A percentile compares a stretch with the other conserved stretches of the same genome.
phyloP scores from a whole-genome alignment of 768 basidiomycete species.

The Lenzites betulinus region DNA sequence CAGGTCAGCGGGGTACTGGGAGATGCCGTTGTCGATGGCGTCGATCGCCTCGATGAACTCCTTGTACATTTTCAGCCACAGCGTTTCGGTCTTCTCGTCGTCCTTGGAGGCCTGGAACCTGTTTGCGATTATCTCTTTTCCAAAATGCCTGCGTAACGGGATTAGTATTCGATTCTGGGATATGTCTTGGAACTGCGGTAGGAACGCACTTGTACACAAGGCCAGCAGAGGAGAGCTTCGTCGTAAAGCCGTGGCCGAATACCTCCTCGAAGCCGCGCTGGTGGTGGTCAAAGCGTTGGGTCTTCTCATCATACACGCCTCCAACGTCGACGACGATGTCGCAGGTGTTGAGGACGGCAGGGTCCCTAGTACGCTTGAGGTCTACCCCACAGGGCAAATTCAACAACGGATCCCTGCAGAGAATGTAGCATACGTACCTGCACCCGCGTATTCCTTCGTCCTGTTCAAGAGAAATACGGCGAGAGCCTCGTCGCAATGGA shows the following conservation, averaged over 20 bases:
- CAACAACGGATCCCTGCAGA: not conserved
- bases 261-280: conserved; percentile 90
- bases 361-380: conserved; percentile 75
- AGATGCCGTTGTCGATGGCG: conserved; percentile 93
- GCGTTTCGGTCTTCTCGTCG: conserved; percentile 64
- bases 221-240: conserved; percentile 92
- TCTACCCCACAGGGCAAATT: conserved; percentile 24
- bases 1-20: conserved; percentile 70
- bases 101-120: conserved; percentile 49
- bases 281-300: conserved; percentile 91
- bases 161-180: not conserved
- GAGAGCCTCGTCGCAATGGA: conserved; percentile 96
- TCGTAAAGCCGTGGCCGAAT: conserved; percentile 85
- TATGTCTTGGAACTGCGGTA: not conserved
- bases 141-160: conserved; percentile 70
- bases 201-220: conserved; percentile 87
- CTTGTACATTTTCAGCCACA: conserved; percentile 95
- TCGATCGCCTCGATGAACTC: conserved; percentile 96
- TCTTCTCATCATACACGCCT: conserved; percentile 81
- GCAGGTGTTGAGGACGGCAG: conserved; percentile 69
- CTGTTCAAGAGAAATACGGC: conserved; percentile 87
- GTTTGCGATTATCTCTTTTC: conserved; percentile 79
- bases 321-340: conserved; percentile 98
- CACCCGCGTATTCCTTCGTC: conserved; percentile 72
- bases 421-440: conserved; percentile 51